Percentiles rank a stretch among this genome's conserved stretches.
Conservation (phyloP, 129 eudicot species). For the Gnaphalium uliginosum region DNA sequence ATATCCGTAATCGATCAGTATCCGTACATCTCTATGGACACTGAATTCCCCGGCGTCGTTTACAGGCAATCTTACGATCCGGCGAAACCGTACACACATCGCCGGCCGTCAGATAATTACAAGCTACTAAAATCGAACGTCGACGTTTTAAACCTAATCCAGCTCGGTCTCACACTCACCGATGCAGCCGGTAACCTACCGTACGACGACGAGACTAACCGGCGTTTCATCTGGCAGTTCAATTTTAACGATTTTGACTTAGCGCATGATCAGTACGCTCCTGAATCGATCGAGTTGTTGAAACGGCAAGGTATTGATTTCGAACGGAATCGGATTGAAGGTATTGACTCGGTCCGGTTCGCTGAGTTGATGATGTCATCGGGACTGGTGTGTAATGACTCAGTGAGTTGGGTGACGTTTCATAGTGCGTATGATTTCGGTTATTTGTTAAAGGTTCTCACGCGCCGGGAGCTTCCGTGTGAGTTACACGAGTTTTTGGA, state of each 20-base stretch:
- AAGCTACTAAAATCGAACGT: slow-evolving; percentile 64
- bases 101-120: slow-evolving; percentile 54
- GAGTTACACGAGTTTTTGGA: slow-evolving; percentile 51
- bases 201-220: slow-evolving; percentile 29
- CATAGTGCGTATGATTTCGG: slow-evolving; percentile 86
- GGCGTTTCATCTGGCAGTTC: slow-evolving; percentile 16
- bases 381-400: slow-evolving; percentile 61
- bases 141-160: slow-evolving; percentile 66
- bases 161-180: slow-evolving; percentile 74
- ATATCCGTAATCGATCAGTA: slow-evolving; percentile 47
- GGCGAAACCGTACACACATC: slow-evolving; percentile 22
- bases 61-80: slow-evolving; percentile 29
- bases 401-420: slow-evolving; percentile 80
- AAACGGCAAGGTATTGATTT: slow-evolving; percentile 63
- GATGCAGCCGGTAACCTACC: slow-evolving; percentile 75
- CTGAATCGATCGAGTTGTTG: slow-evolving; percentile 44
- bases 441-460: slow-evolving; percentile 63
- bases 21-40: slow-evolving; percentile 74
- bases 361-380: slow-evolving; percentile 77
- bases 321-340: slow-evolving; percentile 38
- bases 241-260: slow-evolving; percentile 22
- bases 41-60: slow-evolving; percentile 82
- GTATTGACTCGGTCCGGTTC: slow-evolving; percentile 57
- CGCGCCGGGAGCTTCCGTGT: slow-evolving; percentile 58
- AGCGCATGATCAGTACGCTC: slow-evolving; percentile 4